Conservation (phyloP, 805 yeast genomes). For the Kodamaea jinghongensis region DNA sequence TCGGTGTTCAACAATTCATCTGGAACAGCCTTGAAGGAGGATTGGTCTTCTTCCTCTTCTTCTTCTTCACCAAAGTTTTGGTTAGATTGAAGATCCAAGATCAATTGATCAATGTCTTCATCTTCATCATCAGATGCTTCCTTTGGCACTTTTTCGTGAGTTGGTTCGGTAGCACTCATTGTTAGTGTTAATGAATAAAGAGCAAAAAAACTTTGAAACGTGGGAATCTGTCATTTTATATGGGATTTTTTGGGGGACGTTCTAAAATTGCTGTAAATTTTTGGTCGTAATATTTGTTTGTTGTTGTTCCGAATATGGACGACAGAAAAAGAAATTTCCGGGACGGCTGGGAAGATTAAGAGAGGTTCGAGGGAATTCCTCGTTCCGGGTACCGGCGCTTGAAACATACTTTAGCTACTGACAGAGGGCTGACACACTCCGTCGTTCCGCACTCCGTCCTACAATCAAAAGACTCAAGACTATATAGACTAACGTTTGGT, state of each 20-base stretch:
- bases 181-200: constrained; percentile 5
- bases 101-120: constrained; percentile 60
- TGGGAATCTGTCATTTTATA: constrained; percentile 6
- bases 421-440: no score
- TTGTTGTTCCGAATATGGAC: constrained; percentile 5
- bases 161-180: constrained; percentile 48
- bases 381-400: no score
- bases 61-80: constrained; percentile 33
- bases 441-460: no score
- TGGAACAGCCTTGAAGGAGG: constrained; percentile 67
- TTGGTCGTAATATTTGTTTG: constrained; percentile 8
- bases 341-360: no score
- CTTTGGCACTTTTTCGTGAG: constrained; percentile 51
- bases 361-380: no score
- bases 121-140: constrained; percentile 53
- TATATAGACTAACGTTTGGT: no score
- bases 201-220: constrained; percentile 3
- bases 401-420: no score
- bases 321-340: constrained; percentile 1
- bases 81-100: constrained; percentile 75
- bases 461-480: no score
- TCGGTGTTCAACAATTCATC: constrained; percentile 83
- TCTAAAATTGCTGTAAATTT: constrained; percentile 5
- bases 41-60: constrained; percentile 29
- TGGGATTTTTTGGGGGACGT: constrained; percentile 5